These are phyloP conservation scores for Gliomastix tumulicola DNA, from an alignment of 2,329 filamentous ascomycete species.

Conservation along the genomic window DNA sequence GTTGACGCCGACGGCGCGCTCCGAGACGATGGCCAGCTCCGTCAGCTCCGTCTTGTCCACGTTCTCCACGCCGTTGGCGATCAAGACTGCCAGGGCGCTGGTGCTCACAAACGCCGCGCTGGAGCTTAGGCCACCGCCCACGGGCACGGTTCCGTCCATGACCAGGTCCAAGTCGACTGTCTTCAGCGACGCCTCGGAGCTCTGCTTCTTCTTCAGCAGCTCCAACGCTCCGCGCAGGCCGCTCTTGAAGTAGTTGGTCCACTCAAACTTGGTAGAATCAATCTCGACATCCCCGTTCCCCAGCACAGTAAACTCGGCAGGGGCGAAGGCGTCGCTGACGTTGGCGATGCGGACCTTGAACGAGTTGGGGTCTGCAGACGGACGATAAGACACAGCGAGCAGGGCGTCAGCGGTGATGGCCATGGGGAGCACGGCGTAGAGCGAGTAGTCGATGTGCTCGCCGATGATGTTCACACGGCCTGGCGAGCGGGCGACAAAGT, in stretches of 20 bases:
- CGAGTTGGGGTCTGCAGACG: slow-evolving; percentile 36
- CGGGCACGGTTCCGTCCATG: slow-evolving; percentile 86
- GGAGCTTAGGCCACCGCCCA: slow-evolving; percentile 85
- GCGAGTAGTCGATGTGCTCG: slow-evolving; percentile 97
- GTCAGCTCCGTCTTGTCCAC: slow-evolving; percentile 90
- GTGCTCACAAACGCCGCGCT: slow-evolving; percentile 92
- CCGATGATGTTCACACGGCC: slow-evolving; percentile 97
- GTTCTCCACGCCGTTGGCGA: slow-evolving; percentile 68
- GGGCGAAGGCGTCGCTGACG: slow-evolving; percentile 68
- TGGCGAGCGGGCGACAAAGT: slow-evolving; percentile 84
- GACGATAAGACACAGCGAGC: slow-evolving; percentile 64
- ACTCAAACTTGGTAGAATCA: slow-evolving; percentile 79
- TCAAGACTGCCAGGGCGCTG: slow-evolving; percentile 80
- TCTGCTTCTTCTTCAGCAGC: slow-evolving; percentile 62
- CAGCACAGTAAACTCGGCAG: slow-evolving; percentile 67
- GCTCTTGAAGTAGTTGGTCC: slow-evolving; percentile 98
- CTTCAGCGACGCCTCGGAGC: slow-evolving; percentile 43
- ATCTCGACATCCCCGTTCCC: slow-evolving; percentile 62
- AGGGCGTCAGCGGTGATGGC: slow-evolving; percentile 88
- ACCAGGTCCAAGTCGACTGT: slow-evolving; percentile 76
- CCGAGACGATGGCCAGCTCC: slow-evolving; percentile 89
- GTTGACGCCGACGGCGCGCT: slow-evolving; percentile 91
- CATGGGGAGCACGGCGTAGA: slow-evolving; percentile 94
- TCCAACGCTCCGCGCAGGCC: slow-evolving; percentile 77
- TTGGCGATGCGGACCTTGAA: slow-evolving; percentile 75